Conservation (phyloP, 306 rosid species). For the Delonix regia region DNA sequence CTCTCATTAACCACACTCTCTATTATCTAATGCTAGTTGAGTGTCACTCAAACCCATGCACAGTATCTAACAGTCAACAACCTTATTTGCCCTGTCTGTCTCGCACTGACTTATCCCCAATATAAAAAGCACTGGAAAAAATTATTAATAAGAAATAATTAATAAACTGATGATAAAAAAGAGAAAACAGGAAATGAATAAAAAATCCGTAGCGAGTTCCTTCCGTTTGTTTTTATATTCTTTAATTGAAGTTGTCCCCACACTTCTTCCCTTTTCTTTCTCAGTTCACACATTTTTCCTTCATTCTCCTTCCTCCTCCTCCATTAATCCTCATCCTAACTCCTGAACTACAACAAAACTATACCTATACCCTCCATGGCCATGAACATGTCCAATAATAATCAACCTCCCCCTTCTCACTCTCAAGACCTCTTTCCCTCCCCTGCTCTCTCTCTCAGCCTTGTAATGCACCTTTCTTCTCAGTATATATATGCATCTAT, state of each 20-base stretch:
- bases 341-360: neutral
- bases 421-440: slow-evolving; percentile 59
- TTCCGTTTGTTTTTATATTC: slow-evolving; percentile 70
- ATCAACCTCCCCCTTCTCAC: slow-evolving; percentile 67
- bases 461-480: slow-evolving; percentile 48
- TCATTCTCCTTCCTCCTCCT: neutral
- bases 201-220: slow-evolving; percentile 12
- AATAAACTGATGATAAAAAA: neutral
- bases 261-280: slow-evolving; percentile 20
- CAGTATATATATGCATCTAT: too few species aligned
- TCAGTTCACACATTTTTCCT: neutral
- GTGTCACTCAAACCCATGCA: neutral
- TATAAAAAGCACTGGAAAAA: too few species aligned
- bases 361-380: slow-evolving; percentile 52
- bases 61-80: neutral
- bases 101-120: neutral
- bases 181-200: neutral
- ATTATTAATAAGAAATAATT: neutral
- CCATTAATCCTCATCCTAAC: neutral
- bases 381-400: slow-evolving; percentile 80
- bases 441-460: slow-evolving; percentile 96
- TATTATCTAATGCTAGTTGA: neutral
- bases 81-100: neutral
- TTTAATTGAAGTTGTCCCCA: slow-evolving; percentile 48
- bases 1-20: too few species aligned